A percentile compares a stretch with the other conserved stretches of the same genome.
phyloP scores from a whole-genome alignment of 108 stramenopile species.

The Hondaea fermentalgiana region DNA sequence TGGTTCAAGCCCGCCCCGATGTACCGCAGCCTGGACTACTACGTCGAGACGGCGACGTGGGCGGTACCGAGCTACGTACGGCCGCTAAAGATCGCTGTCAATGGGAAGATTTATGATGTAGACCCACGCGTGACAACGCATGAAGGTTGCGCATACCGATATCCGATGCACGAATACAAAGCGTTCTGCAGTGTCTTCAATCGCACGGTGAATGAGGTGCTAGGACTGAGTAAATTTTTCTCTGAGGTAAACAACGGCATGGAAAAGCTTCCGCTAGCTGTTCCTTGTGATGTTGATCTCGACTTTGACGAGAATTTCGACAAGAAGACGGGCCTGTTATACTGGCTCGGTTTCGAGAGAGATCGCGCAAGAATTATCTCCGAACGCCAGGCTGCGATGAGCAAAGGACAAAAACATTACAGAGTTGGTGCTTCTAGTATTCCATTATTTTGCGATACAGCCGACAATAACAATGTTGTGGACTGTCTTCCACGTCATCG shows the following conservation, averaged over 20 bases:
- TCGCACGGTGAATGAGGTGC: not conserved
- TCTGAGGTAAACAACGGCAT: too few relatives aligned
- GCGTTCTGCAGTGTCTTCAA: not conserved
- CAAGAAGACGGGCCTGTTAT: too few relatives aligned
- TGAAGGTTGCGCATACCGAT: not conserved
- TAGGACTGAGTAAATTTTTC: too few relatives aligned
- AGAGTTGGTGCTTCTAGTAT: not conserved
- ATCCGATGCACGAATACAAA: not conserved
- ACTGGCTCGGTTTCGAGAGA: too few relatives aligned
- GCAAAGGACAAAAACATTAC: too few relatives aligned
- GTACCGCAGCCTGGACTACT: not conserved
- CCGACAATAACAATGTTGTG: not conserved
- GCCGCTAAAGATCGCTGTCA: not conserved
- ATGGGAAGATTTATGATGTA: not conserved
- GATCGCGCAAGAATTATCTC: too few relatives aligned
- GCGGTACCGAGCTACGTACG: not conserved
- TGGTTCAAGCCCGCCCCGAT: not conserved
- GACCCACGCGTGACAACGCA: too few relatives aligned
- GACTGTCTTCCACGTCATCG: not conserved
- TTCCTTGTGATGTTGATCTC: too few relatives aligned
- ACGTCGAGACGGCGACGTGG: not conserved
- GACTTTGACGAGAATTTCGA: too few relatives aligned
- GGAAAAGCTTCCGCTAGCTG: rapidly evolving
- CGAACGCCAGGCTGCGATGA: too few relatives aligned
- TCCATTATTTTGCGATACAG: not conserved